Conservation (phyloP, 305 asterid species). For the Nicotiana rustica region DNA sequence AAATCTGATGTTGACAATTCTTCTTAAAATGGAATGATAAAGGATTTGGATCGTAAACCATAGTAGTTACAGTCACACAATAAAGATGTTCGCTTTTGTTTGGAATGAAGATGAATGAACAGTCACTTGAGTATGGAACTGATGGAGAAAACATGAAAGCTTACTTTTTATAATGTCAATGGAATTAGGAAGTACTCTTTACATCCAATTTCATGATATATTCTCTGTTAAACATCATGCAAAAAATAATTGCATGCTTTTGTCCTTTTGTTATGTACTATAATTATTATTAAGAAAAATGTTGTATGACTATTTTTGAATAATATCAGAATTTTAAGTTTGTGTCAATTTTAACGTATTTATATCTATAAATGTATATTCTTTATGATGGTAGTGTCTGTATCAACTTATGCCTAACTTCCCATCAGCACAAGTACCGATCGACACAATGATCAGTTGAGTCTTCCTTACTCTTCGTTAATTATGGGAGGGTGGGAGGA, state of each 20-base stretch:
- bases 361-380: neutral
- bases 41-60: neutral
- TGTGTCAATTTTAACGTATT: neutral
- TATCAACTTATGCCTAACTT: too few relatives aligned
- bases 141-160: too few relatives aligned
- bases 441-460: too few relatives aligned
- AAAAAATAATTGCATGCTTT: neutral
- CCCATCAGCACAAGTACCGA: too few relatives aligned
- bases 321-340: neutral
- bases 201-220: too few relatives aligned
- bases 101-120: too few relatives aligned
- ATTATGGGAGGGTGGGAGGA: too few relatives aligned
- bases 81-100: too few relatives aligned
- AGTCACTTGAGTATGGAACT: too few relatives aligned
- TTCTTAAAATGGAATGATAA: neutral
- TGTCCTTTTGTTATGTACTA: neutral
- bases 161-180: neutral
- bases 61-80: too few relatives aligned
- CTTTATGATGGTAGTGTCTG: too few relatives aligned
- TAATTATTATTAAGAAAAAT: neutral
- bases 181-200: neutral
- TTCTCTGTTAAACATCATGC: neutral
- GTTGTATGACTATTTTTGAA: neutral
- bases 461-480: too few relatives aligned
- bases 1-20: conserved; percentile 29